phyloP scores from a whole-genome alignment of 2,329 filamentous ascomycete species.

The Xylaria sp. region DNA sequence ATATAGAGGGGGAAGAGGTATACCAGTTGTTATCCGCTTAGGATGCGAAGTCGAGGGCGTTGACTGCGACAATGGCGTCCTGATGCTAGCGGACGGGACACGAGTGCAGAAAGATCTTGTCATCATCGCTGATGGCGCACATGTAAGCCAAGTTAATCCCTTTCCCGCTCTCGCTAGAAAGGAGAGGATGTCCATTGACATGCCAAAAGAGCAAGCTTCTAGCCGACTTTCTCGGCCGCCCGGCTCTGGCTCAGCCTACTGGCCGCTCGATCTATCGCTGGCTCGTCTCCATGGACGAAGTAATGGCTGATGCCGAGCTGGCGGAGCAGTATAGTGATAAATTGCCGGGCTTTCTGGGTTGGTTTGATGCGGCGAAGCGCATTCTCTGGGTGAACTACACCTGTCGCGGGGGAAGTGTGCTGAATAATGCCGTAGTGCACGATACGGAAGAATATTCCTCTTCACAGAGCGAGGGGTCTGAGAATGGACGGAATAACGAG shows the following conservation, averaged over 20 bases:
- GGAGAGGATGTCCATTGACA: not conserved
- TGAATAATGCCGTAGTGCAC: slow-evolving; percentile 36
- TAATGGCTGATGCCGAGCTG: slow-evolving; percentile 30
- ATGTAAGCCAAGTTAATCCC: slow-evolving; percentile 37
- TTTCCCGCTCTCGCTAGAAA: not conserved
- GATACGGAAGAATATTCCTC: slow-evolving; percentile 13
- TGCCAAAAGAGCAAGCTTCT: slow-evolving; percentile 33
- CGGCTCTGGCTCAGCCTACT: slow-evolving; percentile 26
- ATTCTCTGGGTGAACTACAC: slow-evolving; percentile 36
- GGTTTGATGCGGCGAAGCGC: slow-evolving; percentile 22
- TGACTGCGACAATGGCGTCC: slow-evolving; percentile 75
- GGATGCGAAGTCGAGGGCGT: slow-evolving; percentile 28
- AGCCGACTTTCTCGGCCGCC: slow-evolving; percentile 31
- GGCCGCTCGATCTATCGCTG: slow-evolving; percentile 40
- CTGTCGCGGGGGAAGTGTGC: slow-evolving; percentile 32
- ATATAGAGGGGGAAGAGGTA: slow-evolving; percentile 25
- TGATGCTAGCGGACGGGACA: slow-evolving; percentile 50
- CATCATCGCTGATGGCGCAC: slow-evolving; percentile 58
- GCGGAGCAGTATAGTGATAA: slow-evolving; percentile 22
- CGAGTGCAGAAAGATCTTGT: slow-evolving; percentile 52
- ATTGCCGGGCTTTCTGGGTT: slow-evolving; percentile 34
- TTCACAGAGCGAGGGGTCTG: not conserved
- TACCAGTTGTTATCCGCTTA: slow-evolving; percentile 23
- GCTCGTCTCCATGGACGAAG: slow-evolving; percentile 35
- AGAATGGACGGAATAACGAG: not conserved